Base-by-base conservation (phyloP, 2,329 filamentous ascomycete genomes). In the Byssoonygena ceratinophila region DNA sequence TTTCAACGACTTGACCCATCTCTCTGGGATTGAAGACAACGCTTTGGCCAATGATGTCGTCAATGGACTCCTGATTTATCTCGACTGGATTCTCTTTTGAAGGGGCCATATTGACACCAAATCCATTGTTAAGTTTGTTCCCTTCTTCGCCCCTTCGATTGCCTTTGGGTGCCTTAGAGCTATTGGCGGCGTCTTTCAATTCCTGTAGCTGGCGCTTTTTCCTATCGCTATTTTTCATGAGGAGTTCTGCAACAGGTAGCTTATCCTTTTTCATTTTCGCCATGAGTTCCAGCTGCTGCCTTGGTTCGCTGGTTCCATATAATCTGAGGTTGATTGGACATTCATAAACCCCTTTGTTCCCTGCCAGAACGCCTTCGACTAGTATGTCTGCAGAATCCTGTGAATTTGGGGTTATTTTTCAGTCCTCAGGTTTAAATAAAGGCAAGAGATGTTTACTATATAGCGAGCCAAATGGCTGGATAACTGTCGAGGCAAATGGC, bases 401-500 rank as follows among this genome's bases (percentile, higher is more conserved):
- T 40, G 16, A 3, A 18, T 2, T 43, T 27, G 14, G 6, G 7
- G 16, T 31, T 16, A 37, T 9, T 31, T 23, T 40, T 43, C 11
- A 49, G 36, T n/a, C 25, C 6, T 18, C 2, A 20, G 4, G 9
- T n/a, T 20, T n/a, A 18, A 18, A 20, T 9, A 4, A 34, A 2
- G 1, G 40, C 14, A 11, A 5, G 18, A 14, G 4, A 29, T 12
- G 61, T 72, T 61, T 66, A 84, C 82, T 63, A 94, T 75, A 63
- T 87, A 88, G 1, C 76, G 78, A 0, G 86, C 81, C 50, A 95
- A 70, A 66, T 85, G 91, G n/a, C 74, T 70, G 0, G 82, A 87
- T 20, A 87, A 63, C 1, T 69, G 73, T 11, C 80, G 74, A 5
- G 85, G 84, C 37, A 94, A 73, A 66, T 94, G 87, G 0, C 88